Base-by-base conservation (phyloP, 352 stramenopile genomes). In the Phytophthora quininea region DNA sequence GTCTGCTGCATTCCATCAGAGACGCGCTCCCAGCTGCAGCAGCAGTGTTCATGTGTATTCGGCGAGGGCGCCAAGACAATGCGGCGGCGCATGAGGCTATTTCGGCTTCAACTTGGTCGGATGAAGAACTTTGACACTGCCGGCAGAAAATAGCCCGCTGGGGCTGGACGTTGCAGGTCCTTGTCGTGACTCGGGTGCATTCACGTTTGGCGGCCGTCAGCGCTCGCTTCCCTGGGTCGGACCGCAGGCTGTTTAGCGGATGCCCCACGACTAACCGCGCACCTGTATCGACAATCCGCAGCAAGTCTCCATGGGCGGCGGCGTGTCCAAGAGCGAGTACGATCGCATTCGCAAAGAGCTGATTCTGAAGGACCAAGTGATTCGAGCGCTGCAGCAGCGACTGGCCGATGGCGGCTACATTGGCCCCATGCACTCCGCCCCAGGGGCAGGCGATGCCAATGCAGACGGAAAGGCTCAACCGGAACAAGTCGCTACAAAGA, bases 281-380 rank as follows among this genome's bases (percentile, higher is more conserved):
- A 50, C 29, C 14, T 47, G 49, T 29, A 53, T 52, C 29, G 43
- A 58, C 29, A 54, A 37, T 52, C 53, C 24, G 48, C 3, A 9
- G 33, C 48, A 53, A 24, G 61, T 58, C 62, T 14, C 61, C 19
- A 92, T 92, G 84, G 84, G 84, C 27, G 82, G 82, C 29, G 84
- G 84, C 38, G 82, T 92, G 67, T 92, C 82, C 65, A 92, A 86
- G 64, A 67, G 47, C 58, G 81, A 92, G 72, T 91, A 90, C 54
- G 84, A 91, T 31, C 82, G 79, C 55, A 82, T 91, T 70, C 80
- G 80, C 60, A 87, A 85, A 49, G 85, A 93, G 58, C 52, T 91
- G 35, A 61, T 90, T 33, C 66, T 82, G 14, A 91, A 91, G 45
- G 80, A 93, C 43, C 81, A 91, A 50, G 81, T 93, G 45, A 93